Evolutionary conservation across 169 alveolate genomes (phyloP).

Genomic region (Theileria parva): DNA sequence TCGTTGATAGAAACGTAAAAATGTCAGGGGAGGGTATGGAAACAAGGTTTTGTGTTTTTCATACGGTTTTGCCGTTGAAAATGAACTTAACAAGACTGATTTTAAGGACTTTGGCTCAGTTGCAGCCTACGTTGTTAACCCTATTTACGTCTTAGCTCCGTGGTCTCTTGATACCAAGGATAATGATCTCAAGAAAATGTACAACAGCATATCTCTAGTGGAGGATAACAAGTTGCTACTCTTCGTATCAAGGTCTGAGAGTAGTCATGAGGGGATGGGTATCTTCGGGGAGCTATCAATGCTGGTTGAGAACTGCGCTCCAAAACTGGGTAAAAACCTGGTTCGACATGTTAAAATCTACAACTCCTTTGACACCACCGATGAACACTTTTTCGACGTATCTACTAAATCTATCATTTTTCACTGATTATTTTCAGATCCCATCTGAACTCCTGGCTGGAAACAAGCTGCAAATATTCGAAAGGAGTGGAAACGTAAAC

Average conservation of each 20-base stretch:
- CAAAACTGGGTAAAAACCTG: not conserved
- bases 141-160: constrained; percentile 57
- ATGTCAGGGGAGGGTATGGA: not conserved
- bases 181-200: constrained; percentile 18
- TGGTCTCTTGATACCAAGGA: constrained; percentile 41
- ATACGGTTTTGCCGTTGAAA: constrained; percentile 49
- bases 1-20: constrained; percentile 8
- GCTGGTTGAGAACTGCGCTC: constrained; percentile 34
- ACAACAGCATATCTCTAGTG: constrained; percentile 50
- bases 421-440: not conserved
- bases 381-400: constrained; percentile 9
- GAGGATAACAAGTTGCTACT: constrained; percentile 34
- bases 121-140: constrained; percentile 46
- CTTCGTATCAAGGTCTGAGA: constrained; percentile 36
- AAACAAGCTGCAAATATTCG: constrained; percentile 14
- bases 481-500: constrained; percentile 34
- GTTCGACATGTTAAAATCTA: constrained; percentile 42
- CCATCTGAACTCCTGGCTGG: constrained; percentile 58
- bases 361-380: constrained; percentile 23
- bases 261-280: constrained; percentile 45
- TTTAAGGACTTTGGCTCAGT: constrained; percentile 22
- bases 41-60: constrained; percentile 44
- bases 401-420: not conserved
- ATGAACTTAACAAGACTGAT: constrained; percentile 25
- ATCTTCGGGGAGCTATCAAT: constrained; percentile 57